Conservation (phyloP, 495 filamentous ascomycete species). For the Xylaria venustula region DNA sequence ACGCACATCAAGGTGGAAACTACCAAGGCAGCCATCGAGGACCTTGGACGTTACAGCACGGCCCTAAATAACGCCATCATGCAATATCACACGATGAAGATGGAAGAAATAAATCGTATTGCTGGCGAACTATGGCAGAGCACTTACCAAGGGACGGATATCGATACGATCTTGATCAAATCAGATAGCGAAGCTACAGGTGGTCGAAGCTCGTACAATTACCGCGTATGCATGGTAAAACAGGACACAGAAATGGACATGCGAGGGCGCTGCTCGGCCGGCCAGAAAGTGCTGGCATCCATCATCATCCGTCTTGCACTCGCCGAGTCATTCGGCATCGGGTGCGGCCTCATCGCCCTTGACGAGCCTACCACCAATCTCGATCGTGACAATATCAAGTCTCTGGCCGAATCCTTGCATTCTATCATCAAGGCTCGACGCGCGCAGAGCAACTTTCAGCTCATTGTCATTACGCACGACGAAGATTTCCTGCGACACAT, state of each 20-base stretch:
- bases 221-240: conserved; percentile 98
- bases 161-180: conserved; percentile 93
- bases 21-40: conserved; percentile 88
- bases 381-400: conserved; percentile 89
- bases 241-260: conserved; percentile 98
- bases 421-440: conserved; percentile 83
- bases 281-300: conserved; percentile 91
- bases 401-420: conserved; percentile 79
- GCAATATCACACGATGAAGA: conserved; percentile 91
- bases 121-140: conserved; percentile 92
- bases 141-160: conserved; percentile 96
- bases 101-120: conserved; percentile 97
- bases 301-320: conserved; percentile 98
- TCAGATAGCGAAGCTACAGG: conserved; percentile 77
- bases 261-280: conserved; percentile 94
- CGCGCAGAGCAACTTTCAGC: conserved; percentile 89
- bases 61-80: conserved; percentile 96
- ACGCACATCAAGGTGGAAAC: conserved; percentile 87
- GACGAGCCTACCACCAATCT: conserved; percentile 99
- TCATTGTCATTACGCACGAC: conserved; percentile 98
- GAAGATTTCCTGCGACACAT: conserved; percentile 93
- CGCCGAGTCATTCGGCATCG: conserved; percentile 94
- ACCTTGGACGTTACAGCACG: conserved; percentile 73
- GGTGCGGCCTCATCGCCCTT: conserved; percentile 94
- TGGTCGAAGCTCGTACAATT: conserved; percentile 88